Conservation (phyloP, 345 rosid genomes). For the Camelina neglecta region DNA sequence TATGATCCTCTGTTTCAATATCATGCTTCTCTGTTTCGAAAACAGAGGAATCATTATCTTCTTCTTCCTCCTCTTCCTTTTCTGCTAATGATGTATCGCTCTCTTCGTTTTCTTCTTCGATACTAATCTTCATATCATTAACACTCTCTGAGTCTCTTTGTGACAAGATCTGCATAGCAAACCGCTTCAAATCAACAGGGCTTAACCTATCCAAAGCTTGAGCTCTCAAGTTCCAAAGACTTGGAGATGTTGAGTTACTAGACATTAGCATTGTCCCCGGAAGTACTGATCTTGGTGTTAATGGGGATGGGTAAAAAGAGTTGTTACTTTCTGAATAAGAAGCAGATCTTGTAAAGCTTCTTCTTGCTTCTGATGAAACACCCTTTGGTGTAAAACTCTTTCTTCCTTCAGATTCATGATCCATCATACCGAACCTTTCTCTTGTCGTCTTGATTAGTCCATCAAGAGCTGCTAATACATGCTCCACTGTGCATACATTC, state of each 20-base stretch:
- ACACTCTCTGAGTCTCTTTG: slow-evolving; percentile 37
- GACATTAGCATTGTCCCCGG: slow-evolving; percentile 37
- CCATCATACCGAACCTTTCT: slow-evolving; percentile 66
- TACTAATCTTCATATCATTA: slow-evolving; percentile 31
- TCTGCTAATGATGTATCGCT: background rate
- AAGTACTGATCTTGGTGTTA: slow-evolving; percentile 52
- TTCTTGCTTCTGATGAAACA: slow-evolving; percentile 35
- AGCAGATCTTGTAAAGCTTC: slow-evolving; percentile 42
- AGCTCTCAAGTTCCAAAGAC: slow-evolving; percentile 59
- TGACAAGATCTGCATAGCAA: slow-evolving; percentile 53
- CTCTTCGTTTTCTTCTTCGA: slow-evolving; percentile 37
- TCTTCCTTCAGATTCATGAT: slow-evolving; percentile 47
- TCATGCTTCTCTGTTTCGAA: slow-evolving; percentile 21
- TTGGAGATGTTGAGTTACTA: slow-evolving; percentile 46
- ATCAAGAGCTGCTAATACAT: slow-evolving; percentile 62
- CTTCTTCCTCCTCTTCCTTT: background rate
- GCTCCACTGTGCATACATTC: slow-evolving; percentile 54
- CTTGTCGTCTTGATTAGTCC: slow-evolving; percentile 55
- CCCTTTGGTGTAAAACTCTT: slow-evolving; percentile 37
- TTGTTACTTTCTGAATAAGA: slow-evolving; percentile 49
- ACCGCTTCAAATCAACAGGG: slow-evolving; percentile 67
- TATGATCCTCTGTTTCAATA: background rate
- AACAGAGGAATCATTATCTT: background rate
- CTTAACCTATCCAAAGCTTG: slow-evolving; percentile 73
- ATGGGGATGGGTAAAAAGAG: slow-evolving; percentile 48